Base-by-base conservation (phyloP, 495 filamentous ascomycete genomes). In the Neurospora sp. region DNA sequence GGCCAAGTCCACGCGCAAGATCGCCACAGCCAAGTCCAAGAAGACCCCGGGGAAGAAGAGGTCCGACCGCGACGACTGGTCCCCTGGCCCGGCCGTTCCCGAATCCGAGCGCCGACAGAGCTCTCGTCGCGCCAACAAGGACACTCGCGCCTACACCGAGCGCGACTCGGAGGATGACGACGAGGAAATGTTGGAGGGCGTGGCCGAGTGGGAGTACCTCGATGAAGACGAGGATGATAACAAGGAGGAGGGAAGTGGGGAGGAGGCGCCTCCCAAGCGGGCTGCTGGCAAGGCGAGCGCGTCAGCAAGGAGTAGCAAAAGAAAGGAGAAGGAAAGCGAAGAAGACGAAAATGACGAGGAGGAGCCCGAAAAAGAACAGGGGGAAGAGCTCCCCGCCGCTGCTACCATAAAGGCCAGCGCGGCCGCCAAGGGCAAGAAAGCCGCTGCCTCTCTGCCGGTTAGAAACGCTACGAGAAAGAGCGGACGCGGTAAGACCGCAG, bases 111-210 rank as follows among this genome's bases (percentile, higher is more conserved):
- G 88, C 69, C 81, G 87, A 27, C 86, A 86, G 27, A 89, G 87
- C 73, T 85, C 84, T 14, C 83, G 88, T 44, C 80, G 80, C n/a
- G 77, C 72, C 18, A 82, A 79, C 68, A 77, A 76, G 27, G 80
- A 80, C 3, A 65, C 3, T 3, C 5, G 53, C 31, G 6, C 53
- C 27, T 87, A 87, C 72, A 82, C 83, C 7, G 86, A 88, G 76
- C 81, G 85, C 61, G 87, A 87, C 44, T 82, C 81, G 40, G 81
- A 80, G 4, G 86, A 85, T 40, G 86, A 87, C 68, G 88, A 89
- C 42, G 83, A 87, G 78, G 87, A 89, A 72, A 88, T 88, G 86
- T 75, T 85, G 31, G 83, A 83, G 42, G 86, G 86, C 8, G 86
- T 88, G 10, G 85, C 86, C 4, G 77, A 82, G 78, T 88, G 86